phyloP scores from a whole-genome alignment of 805 yeast species.

The Nakazawaea wyomingensis region DNA sequence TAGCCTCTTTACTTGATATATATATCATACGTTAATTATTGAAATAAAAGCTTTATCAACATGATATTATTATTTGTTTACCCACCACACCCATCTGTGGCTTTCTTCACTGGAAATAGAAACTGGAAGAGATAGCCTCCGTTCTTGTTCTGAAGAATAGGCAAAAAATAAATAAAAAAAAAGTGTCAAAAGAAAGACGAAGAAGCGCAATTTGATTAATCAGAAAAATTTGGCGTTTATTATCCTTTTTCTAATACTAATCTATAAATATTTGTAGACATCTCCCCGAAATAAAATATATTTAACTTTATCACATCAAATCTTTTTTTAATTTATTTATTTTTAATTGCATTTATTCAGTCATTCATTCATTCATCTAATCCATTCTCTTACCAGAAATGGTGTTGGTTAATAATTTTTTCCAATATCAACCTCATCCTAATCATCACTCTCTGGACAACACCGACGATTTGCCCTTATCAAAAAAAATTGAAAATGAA shows the following conservation, averaged over 20 bases:
- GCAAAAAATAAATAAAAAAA: neutral
- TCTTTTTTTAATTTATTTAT: too few species aligned
- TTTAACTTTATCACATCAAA: too few species aligned
- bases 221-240: neutral
- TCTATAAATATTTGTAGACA: neutral
- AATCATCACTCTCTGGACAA: neutral
- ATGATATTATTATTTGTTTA: too few species aligned
- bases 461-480: neutral
- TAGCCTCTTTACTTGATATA: too few species aligned
- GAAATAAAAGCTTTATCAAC: neutral
- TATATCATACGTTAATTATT: too few species aligned
- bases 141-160: neutral
- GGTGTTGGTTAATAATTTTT: neutral
- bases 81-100: neutral
- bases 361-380: too few species aligned
- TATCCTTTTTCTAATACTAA: neutral
- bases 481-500: conserved; percentile 9
- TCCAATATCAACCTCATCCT: neutral
- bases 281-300: neutral
- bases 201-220: neutral
- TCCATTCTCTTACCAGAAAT: neutral
- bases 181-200: neutral
- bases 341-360: too few species aligned
- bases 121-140: neutral
- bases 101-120: neutral